Conservation (phyloP, 345 rosid species). For the Ceriops zippeliana region DNA sequence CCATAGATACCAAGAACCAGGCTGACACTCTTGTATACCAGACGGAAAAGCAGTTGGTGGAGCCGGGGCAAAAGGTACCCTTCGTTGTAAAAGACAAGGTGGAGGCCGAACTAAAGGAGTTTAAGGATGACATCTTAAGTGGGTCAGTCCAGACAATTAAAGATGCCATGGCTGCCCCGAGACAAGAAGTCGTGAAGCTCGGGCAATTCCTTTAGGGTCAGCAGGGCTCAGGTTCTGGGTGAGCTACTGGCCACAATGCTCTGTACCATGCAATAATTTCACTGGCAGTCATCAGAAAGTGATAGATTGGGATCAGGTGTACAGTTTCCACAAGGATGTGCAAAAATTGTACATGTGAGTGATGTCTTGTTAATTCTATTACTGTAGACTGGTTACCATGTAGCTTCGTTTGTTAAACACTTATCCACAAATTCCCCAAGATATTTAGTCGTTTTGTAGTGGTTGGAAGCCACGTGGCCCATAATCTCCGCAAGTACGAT, state of each 20-base stretch:
- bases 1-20: slow-evolving; percentile 79
- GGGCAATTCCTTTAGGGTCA: slow-evolving; percentile 73
- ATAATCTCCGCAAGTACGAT: too few species aligned
- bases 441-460: too few species aligned
- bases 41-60: slow-evolving; percentile 79
- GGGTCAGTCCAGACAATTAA: slow-evolving; percentile 59
- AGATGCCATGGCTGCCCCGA: slow-evolving; percentile 65
- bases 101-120: slow-evolving; percentile 67
- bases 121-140: slow-evolving; percentile 56
- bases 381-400: too few species aligned
- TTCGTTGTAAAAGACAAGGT: slow-evolving; percentile 71
- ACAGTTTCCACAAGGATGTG: too few species aligned
- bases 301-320: too few species aligned
- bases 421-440: too few species aligned
- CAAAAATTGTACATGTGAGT: too few species aligned
- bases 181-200: slow-evolving; percentile 81
- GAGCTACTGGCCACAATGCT: slow-evolving; percentile 37
- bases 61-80: slow-evolving; percentile 70
- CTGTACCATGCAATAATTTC: too few species aligned
- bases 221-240: slow-evolving; percentile 36
- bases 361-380: too few species aligned
- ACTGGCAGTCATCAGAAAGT: too few species aligned
- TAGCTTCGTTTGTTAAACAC: too few species aligned
- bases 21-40: slow-evolving; percentile 73
- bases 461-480: too few species aligned